Evolutionary conservation across 768 basidiomycete genomes (phyloP).

Genomic region (Tylopilus vinaceipallidus): DNA sequence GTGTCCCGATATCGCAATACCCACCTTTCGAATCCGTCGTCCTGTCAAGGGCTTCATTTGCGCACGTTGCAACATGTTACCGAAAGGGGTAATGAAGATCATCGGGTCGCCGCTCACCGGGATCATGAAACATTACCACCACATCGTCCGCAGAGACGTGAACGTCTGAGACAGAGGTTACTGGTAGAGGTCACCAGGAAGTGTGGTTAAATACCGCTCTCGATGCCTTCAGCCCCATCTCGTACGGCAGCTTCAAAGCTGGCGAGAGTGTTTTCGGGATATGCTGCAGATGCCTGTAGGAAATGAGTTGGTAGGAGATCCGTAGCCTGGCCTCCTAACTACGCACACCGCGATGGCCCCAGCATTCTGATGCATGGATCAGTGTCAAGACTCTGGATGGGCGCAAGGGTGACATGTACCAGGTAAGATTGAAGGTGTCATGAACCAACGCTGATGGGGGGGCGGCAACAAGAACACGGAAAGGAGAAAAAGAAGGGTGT

Average conservation of each 20-base stretch:
- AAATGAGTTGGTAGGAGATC: constrained; percentile 15
- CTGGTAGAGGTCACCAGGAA: constrained; percentile 38
- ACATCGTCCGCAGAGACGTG: constrained; percentile 87
- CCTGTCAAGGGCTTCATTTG: constrained; percentile 56
- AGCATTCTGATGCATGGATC: constrained; percentile 57
- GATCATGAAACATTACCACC: constrained; percentile 96
- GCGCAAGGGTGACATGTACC: constrained; percentile 17
- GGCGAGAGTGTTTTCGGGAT: constrained; percentile 92
- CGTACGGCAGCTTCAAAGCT: constrained; percentile 94
- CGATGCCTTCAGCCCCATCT: constrained; percentile 95
- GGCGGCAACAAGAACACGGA: neutral
- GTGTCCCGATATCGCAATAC: constrained; percentile 12
- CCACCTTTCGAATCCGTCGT: constrained; percentile 79
- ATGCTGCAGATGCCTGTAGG: constrained; percentile 76
- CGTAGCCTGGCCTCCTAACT: constrained; percentile 30
- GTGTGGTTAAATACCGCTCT: constrained; percentile 78
- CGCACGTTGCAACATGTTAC: constrained; percentile 26
- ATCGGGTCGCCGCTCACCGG: constrained; percentile 44
- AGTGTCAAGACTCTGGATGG: neutral
- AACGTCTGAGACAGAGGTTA: constrained; percentile 78
- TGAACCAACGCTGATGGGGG: constrained; percentile 8
- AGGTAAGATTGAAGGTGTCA: constrained; percentile 26
- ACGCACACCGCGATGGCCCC: constrained; percentile 69
- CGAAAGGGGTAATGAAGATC: constrained; percentile 23
- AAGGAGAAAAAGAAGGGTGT: neutral